Percentiles rank a stretch among this genome's conserved stretches.
Conservation (phyloP, 306 rosid genomes). For the Quercus mongolica region DNA sequence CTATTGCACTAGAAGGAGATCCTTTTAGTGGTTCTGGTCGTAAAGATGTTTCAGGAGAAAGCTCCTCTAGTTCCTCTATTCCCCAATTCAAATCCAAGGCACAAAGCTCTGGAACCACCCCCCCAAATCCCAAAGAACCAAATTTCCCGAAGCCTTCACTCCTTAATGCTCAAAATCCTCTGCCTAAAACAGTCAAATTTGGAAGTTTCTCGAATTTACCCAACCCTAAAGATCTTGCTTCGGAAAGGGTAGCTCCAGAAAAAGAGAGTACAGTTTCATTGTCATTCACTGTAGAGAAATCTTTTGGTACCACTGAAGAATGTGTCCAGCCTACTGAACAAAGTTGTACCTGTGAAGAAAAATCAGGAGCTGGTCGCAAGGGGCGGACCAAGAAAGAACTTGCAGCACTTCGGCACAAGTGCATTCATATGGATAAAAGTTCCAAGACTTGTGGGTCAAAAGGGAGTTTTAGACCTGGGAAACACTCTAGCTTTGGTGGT, state of each 20-base stretch:
- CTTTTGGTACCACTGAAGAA: conserved; percentile 16
- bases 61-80: conserved; percentile 1
- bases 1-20: conserved; percentile 37
- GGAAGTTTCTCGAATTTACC: conserved; percentile 12
- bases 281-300: conserved; percentile 23
- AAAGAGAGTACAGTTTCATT: conserved; percentile 13
- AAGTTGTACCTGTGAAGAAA: conserved; percentile 32
- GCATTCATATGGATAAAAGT: conserved; percentile 41
- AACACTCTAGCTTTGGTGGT: conserved; percentile 30
- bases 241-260: background rate
- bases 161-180: background rate
- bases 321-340: background rate
- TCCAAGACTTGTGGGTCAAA: conserved; percentile 44
- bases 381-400: conserved; percentile 43
- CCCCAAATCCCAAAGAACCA: conserved; percentile 10
- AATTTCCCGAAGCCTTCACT: background rate
- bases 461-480: conserved; percentile 41
- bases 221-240: background rate
- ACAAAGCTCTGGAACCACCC: conserved; percentile 9
- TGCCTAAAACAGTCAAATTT: conserved; percentile 27
- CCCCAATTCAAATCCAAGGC: conserved; percentile 25
- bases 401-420: conserved; percentile 46
- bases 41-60: conserved; percentile 18
- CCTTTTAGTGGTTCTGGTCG: conserved; percentile 21
- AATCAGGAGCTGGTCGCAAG: conserved; percentile 32